Evolutionary conservation across 2,329 filamentous ascomycete genomes (phyloP).

Genomic region (Emmonsia crescens): DNA sequence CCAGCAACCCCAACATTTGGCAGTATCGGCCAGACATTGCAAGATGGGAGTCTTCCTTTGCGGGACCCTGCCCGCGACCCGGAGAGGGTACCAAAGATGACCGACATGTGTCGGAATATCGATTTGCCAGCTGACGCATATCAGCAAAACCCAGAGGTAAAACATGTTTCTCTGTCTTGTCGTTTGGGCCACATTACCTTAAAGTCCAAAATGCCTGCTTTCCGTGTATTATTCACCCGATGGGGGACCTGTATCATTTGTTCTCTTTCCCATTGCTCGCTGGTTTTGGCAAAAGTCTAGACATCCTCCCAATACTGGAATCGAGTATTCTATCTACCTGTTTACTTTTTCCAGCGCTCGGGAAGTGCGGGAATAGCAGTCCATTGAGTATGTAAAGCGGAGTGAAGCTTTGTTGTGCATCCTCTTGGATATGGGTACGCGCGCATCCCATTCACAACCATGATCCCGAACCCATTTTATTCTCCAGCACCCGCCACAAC

Average conservation of each 20-base stretch:
- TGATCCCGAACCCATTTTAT: background rate
- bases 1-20: background rate
- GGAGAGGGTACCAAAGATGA: background rate
- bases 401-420: background rate
- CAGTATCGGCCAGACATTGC: background rate
- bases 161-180: background rate
- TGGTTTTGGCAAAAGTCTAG: background rate
- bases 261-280: background rate
- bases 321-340: background rate
- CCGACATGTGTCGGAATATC: conserved; percentile 11
- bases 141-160: background rate
- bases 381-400: background rate
- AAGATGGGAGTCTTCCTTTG: conserved; percentile 3
- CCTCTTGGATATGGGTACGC: background rate
- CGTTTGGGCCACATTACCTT: background rate
- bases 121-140: conserved; percentile 7
- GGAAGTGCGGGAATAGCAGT: background rate
- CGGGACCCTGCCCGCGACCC: conserved; percentile 3
- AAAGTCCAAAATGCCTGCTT: background rate
- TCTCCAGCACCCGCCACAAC: background rate
- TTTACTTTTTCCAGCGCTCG: background rate
- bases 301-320: background rate
- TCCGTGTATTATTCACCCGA: background rate
- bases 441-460: background rate
- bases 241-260: background rate